These are phyloP conservation scores for Aspergillus tubingensis DNA, from an alignment of 2,329 filamentous ascomycete species.

Conservation along the genomic window DNA sequence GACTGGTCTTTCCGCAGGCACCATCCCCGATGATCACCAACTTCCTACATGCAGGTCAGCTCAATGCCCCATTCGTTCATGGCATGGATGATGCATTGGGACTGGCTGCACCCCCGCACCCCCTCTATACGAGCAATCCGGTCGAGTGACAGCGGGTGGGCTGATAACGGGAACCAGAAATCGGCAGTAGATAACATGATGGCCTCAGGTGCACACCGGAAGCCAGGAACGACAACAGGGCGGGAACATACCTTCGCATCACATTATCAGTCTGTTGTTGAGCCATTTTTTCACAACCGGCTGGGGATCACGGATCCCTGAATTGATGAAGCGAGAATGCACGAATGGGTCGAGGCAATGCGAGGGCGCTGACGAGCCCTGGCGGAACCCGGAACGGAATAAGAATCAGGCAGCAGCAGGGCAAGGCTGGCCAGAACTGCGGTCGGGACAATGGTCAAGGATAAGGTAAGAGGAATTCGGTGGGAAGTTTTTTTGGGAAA, in stretches of 20 bases:
- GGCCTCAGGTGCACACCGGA: not conserved
- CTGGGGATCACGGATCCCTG: constrained; percentile 4
- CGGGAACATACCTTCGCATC: constrained; percentile 58
- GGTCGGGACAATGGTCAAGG: not conserved
- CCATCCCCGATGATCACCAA: constrained; percentile 96
- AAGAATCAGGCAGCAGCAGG: constrained; percentile 3
- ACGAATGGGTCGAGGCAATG: constrained; percentile 11
- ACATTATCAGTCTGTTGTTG: constrained; percentile 46
- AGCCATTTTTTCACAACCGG: constrained; percentile 34
- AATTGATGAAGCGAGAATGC: constrained; percentile 14
- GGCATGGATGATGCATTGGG: not conserved
- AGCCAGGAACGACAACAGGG: not conserved
- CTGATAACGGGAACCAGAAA: constrained; percentile 2
- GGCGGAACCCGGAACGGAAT: constrained; percentile 15
- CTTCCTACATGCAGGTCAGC: constrained; percentile 63
- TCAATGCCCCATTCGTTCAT: constrained; percentile 18
- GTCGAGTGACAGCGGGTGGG: not conserved
- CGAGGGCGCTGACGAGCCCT: constrained; percentile 12
- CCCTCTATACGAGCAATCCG: not conserved
- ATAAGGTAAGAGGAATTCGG: not conserved
- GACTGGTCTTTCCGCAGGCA: constrained; percentile 96
- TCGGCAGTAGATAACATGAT: not conserved
- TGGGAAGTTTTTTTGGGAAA: not conserved
- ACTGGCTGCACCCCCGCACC: not conserved
- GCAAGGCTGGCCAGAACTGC: constrained; percentile 2